Base-by-base conservation (phyloP, 257 asterid genomes). In the Ballota nigra region DNA sequence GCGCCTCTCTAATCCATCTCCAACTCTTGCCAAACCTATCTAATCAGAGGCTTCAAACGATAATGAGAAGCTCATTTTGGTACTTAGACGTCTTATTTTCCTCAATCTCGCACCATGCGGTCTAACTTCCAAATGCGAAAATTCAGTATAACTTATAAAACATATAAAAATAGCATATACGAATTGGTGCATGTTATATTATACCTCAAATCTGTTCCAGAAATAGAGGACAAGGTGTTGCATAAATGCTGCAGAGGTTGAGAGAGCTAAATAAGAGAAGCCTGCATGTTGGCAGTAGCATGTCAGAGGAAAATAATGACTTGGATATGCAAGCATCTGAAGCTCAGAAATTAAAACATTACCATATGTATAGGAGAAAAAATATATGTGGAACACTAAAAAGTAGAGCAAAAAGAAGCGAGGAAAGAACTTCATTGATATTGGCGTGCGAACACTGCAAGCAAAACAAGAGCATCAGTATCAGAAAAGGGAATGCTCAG, bases 361-460 rank as follows among this genome's bases (percentile, higher is more conserved):
- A 95, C 99, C 99, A 75, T 95, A 85, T 34, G 96, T 84, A 74
- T 91, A 92, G 15, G 99, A 95, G 88, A 95, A 95, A 74, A 95
- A 92, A 61, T 95, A 95, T 72, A 95, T 95, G 78, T 95, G 99
- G 66, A 95, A 95, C 81, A 95, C 98, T 79, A 95, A 86, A 77
- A 95, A 95, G 79, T 95, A 95, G 77, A 95, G 97, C 77, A 95
- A 81, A 79, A 95, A 95, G 95, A 95, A 95, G 81, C 98, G 99
- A 47, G 99, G 99, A 76, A 91, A 95, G 86, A 91, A 95, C 89
- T 95, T 95, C 99, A 92, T 92, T 43, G 99, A 95, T 83, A 95
- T 84, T 71, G 99, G 99, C 7, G 99, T 95, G 63, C 99, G 93
- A 68, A 95, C 99, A 79, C 99, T 94, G 99, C 92, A 91, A 75